Percentiles rank a stretch among this genome's conserved stretches.
These are phyloP conservation scores for Apophysomyces sp. DNA, from an alignment of 371 early-diverging fungal genomes.

Conservation along the genomic window DNA sequence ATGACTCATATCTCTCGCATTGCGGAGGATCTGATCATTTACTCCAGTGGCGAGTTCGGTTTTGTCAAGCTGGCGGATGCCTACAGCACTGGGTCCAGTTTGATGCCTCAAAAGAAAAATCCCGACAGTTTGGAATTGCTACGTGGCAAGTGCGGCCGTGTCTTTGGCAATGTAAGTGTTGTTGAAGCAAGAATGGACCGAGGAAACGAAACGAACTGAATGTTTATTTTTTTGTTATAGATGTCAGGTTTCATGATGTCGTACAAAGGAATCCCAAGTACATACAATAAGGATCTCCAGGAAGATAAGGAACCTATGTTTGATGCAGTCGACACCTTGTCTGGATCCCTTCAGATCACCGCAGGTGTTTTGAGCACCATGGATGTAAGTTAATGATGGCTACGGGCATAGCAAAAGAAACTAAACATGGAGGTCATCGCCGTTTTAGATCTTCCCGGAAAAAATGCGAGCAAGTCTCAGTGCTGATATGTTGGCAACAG, in stretches of 20 bases:
- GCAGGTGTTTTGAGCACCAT: slow-evolving; percentile 89
- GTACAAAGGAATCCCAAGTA: slow-evolving; percentile 93
- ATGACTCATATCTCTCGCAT: slow-evolving; percentile 92
- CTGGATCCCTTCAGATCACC: slow-evolving; percentile 88
- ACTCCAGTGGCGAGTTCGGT: slow-evolving; percentile 89
- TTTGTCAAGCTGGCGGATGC: slow-evolving; percentile 93
- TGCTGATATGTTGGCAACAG: slow-evolving; percentile 96
- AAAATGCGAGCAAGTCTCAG: slow-evolving; percentile 78
- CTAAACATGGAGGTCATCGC: no score
- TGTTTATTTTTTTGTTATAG: slow-evolving; percentile 21
- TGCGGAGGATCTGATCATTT: slow-evolving; percentile 95
- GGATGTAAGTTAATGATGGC: slow-evolving; percentile 48
- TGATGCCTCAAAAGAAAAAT: slow-evolving; percentile 99
- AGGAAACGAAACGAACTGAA: no score
- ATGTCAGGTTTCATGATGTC: slow-evolving; percentile 97
- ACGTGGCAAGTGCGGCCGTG: slow-evolving; percentile 95
- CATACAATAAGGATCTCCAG: slow-evolving; percentile 98
- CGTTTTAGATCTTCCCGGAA: slow-evolving; percentile 67
- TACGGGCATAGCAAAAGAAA: no score
- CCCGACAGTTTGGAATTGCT: slow-evolving; percentile 95
- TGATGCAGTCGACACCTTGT: slow-evolving; percentile 87
- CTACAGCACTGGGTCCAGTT: slow-evolving; percentile 94
- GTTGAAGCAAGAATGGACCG: no score
- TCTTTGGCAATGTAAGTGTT: slow-evolving; percentile 81
- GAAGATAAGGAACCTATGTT: slow-evolving; percentile 99